phyloP scores from a whole-genome alignment of 176 grass and related monocot genomes.

The sorghum (Sorghum bicolor) region DNA sequence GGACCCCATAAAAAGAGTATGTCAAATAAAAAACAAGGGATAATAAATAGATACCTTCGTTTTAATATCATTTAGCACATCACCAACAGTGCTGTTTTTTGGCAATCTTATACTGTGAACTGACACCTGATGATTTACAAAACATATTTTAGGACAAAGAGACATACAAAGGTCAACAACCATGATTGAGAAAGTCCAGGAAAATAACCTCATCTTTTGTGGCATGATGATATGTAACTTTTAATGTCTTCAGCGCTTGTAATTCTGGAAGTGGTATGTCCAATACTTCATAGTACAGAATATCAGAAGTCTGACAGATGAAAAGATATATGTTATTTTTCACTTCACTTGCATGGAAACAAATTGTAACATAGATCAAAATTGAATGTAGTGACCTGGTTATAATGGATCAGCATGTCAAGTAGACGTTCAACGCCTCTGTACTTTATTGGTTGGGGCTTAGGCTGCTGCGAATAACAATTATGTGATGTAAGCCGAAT shows the following conservation, averaged over 20 bases:
- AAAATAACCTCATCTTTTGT: conserved; percentile 86
- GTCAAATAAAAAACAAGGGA: neutral
- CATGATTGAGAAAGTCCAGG: neutral
- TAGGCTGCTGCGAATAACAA: conserved; percentile 98
- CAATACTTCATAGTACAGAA: conserved; percentile 97
- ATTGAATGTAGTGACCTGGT: conserved; percentile 62
- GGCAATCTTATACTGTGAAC: conserved; percentile 94
- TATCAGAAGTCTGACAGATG: conserved; percentile 85
- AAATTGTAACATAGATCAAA: conserved; percentile 11
- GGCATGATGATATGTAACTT: conserved; percentile 91
- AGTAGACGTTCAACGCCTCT: conserved; percentile 79
- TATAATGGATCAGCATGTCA: conserved; percentile 96
- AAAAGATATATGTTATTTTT: conserved; percentile 29
- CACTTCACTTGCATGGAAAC: neutral
- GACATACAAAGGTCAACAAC: neutral
- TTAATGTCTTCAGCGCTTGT: conserved; percentile 91
- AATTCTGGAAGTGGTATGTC: conserved; percentile 98
- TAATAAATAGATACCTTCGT: conserved; percentile 57
- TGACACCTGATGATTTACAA: conserved; percentile 74
- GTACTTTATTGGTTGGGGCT: conserved; percentile 97
- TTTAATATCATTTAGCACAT: conserved; percentile 88
- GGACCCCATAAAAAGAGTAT: neutral
- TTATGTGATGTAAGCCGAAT: conserved; percentile 98
- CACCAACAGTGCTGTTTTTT: conserved; percentile 90
- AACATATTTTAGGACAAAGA: conserved; percentile 14